Conservation (phyloP, 345 rosid species). For the Clausena lansium region DNA sequence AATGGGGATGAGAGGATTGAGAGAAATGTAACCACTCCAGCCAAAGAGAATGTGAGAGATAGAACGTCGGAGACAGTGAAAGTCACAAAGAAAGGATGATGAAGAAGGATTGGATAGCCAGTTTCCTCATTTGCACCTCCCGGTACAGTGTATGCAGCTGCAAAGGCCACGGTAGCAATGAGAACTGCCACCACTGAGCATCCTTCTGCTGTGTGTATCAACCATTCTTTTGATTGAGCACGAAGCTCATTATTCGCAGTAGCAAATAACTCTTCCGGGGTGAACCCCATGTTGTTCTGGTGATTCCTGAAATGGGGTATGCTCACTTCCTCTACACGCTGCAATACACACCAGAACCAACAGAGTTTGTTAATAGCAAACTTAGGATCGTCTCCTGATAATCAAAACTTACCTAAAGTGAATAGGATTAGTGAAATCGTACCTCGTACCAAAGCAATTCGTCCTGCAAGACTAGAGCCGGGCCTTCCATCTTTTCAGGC, state of each 20-base stretch:
- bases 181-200: slow-evolving; percentile 26
- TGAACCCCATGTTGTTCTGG: not conserved
- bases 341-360: not conserved
- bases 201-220: slow-evolving; percentile 5
- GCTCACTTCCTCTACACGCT: slow-evolving; percentile 8
- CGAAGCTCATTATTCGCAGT: slow-evolving; percentile 16
- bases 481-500: slow-evolving; percentile 11
- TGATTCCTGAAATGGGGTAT: slow-evolving; percentile 8
- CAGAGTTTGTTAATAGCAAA: not conserved
- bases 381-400: not conserved
- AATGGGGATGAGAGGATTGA: slow-evolving; percentile 23
- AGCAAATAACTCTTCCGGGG: slow-evolving; percentile 3
- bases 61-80: slow-evolving; percentile 16
- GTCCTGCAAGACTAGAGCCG: slow-evolving; percentile 20
- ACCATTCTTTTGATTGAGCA: slow-evolving; percentile 8
- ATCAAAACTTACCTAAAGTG: not conserved
- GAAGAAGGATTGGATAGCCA: slow-evolving; percentile 16
- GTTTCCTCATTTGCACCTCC: slow-evolving; percentile 21
- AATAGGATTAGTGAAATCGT: not conserved
- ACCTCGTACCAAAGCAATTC: slow-evolving; percentile 35
- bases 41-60: slow-evolving; percentile 19
- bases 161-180: slow-evolving; percentile 26
- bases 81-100: slow-evolving; percentile 17
- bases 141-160: slow-evolving; percentile 28
- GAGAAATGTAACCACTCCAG: slow-evolving; percentile 20